These are phyloP conservation scores for Cicer cuneatum DNA, from an alignment of 306 rosid species.

Conservation along the genomic window DNA sequence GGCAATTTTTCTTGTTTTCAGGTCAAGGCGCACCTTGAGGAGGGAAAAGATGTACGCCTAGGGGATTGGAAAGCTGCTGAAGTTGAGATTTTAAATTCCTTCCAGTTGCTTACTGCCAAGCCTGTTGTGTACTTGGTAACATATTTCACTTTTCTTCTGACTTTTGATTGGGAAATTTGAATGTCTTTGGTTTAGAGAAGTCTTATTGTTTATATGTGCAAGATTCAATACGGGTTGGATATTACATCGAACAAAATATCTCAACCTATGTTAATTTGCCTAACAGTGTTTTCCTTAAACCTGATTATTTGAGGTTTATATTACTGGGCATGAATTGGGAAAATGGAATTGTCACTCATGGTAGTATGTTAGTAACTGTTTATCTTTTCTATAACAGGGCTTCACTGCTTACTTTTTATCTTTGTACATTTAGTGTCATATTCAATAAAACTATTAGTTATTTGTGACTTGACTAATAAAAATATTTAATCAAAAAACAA, in stretches of 20 bases:
- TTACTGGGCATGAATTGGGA: neutral
- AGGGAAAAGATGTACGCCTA: slow-evolving; percentile 91
- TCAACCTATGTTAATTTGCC: neutral
- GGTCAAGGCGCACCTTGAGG: slow-evolving; percentile 80
- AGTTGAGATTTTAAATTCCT: slow-evolving; percentile 81
- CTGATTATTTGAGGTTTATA: slow-evolving; percentile 20
- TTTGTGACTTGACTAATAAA: neutral
- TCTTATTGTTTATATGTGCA: neutral
- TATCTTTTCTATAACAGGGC: neutral
- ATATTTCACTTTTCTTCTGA: slow-evolving; percentile 13
- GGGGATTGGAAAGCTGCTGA: slow-evolving; percentile 99
- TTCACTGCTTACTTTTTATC: neutral
- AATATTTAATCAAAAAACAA: slow-evolving; percentile 2
- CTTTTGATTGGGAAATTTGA: slow-evolving; percentile 9
- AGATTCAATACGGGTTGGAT: slow-evolving; percentile 3
- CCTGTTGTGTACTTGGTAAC: slow-evolving; percentile 94
- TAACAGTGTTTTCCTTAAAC: neutral
- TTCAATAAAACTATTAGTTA: neutral
- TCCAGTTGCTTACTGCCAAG: slow-evolving; percentile 95
- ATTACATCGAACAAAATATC: slow-evolving; percentile 1
- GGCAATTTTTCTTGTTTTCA: slow-evolving; percentile 48
- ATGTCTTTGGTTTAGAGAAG: neutral
- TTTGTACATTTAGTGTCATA: neutral
- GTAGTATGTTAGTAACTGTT: neutral
- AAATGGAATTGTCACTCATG: neutral